These are phyloP conservation scores for Nidularia pulvinata DNA, from an alignment of 768 basidiomycete species.

Conservation along the genomic window DNA sequence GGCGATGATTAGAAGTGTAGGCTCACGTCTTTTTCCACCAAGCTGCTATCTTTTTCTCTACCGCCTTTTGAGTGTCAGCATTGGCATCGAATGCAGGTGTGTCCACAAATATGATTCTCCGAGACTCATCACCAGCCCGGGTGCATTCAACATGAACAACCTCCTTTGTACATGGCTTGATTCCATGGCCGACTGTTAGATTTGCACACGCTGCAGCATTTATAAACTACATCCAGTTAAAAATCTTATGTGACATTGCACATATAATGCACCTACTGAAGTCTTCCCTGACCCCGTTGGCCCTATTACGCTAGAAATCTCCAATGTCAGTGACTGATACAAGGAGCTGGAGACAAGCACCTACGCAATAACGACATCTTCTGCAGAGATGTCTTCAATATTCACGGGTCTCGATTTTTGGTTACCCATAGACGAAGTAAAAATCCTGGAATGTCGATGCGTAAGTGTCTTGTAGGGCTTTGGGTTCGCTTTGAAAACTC, in stretches of 20 bases:
- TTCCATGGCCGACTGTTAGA: not conserved
- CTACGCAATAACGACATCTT: conserved; percentile 2
- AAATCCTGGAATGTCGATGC: no score
- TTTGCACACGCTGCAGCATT: not conserved
- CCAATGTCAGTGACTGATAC: not conserved
- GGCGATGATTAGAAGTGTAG: not conserved
- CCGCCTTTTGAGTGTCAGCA: not conserved
- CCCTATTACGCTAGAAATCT: not conserved
- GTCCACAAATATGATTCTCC: not conserved
- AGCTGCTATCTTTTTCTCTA: not conserved
- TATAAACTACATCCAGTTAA: not conserved
- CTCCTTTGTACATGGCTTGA: not conserved
- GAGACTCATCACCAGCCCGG: not conserved
- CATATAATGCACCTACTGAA: not conserved
- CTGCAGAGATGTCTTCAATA: not conserved
- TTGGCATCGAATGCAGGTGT: not conserved
- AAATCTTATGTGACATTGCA: not conserved
- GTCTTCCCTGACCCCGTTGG: conserved; percentile 2
- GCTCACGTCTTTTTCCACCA: not conserved
- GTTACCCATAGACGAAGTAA: no score
- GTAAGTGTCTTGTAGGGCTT: no score
- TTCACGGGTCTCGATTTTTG: no score
- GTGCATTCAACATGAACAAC: not conserved
- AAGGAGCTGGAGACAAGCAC: not conserved
- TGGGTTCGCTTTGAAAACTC: no score